Evolutionary conservation across 2,329 filamentous ascomycete species (phyloP), one percentile per base, ranked within the genome.

Genomic region (Alternaria solani): DNA sequence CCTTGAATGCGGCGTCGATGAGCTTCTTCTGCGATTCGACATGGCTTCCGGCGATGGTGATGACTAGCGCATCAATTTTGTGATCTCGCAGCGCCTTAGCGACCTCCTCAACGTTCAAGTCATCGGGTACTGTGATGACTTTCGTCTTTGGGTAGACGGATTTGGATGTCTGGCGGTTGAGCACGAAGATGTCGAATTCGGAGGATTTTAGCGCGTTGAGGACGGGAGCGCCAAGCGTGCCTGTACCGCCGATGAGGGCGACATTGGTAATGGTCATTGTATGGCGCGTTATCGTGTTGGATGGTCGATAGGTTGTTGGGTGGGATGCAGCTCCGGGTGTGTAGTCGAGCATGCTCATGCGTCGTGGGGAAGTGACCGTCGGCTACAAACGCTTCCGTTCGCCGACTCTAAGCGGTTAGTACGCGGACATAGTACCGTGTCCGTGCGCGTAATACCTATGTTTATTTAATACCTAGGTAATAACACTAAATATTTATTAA

Each of bases 1-100:
- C 85, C 2, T 82, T 80, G 47, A 86, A 78, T 7, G 87, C 85
- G 1, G 88, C 88, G 26, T 89, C 83, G 51, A 89, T 81, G 23
- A 90, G 79, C 9, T 76, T 75, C 56, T 79, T 81, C 69, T 87
- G 85, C 4, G 83, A 72, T 1, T 73, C 73, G 25, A 82, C 77
- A 12, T 76, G 73, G n/a, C 78, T 80, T 7, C 81, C 81, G 30
- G 86, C 77, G 2, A 82, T 80, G 6, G 80, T 78, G 44, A 89
- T 78, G 46, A 80, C 80, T 16, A 90, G 81, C 16, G 84, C 83
- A 7, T 80, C 74, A 0, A 83, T 73, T 7, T 81, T 74, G 59
- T 83, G 65, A 3, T 85, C 78, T 8, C 82, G 76, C 0, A 84
- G 73, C 74, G 83, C 55, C 76, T 75, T 30, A 59, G 73, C 66